These are phyloP conservation scores for Kokia cookei DNA, from an alignment of 441 rosid species.

Conservation along the genomic window DNA sequence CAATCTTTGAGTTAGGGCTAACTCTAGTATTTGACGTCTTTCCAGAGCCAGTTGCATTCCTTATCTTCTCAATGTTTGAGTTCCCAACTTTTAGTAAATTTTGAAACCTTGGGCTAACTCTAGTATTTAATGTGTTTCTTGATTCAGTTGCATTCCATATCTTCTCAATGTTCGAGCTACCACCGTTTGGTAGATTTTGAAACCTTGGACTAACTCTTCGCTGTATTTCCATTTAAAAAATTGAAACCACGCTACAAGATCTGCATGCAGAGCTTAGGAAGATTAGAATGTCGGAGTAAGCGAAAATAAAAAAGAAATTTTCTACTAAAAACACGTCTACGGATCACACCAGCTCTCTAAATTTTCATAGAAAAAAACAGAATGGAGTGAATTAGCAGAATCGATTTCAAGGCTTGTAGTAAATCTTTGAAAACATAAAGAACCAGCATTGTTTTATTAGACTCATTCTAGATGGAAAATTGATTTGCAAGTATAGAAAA, in stretches of 20 bases:
- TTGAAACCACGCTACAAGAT: neutral
- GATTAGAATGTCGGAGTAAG: neutral
- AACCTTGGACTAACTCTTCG: constrained; percentile 17
- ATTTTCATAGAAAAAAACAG: neutral
- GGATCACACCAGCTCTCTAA: neutral
- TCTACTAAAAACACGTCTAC: neutral
- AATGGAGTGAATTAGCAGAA: neutral
- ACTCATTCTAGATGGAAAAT: neutral
- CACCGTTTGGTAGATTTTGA: neutral
- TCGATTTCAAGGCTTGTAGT: neutral
- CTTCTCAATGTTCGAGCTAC: neutral
- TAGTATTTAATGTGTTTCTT: neutral
- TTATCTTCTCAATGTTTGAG: neutral
- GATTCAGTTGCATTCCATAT: neutral
- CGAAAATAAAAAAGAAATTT: neutral
- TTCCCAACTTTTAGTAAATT: neutral
- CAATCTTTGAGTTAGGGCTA: constrained; percentile 1
- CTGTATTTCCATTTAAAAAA: neutral
- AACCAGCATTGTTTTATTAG: neutral
- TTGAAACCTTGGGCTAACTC: constrained; percentile 13
- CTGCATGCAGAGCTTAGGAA: neutral
- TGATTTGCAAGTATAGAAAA: neutral
- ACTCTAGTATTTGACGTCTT: neutral
- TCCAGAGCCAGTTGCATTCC: neutral
- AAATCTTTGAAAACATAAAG: neutral